phyloP scores from a whole-genome alignment of 371 early-diverging fungal species.

The Rhizopus arrhizus region DNA sequence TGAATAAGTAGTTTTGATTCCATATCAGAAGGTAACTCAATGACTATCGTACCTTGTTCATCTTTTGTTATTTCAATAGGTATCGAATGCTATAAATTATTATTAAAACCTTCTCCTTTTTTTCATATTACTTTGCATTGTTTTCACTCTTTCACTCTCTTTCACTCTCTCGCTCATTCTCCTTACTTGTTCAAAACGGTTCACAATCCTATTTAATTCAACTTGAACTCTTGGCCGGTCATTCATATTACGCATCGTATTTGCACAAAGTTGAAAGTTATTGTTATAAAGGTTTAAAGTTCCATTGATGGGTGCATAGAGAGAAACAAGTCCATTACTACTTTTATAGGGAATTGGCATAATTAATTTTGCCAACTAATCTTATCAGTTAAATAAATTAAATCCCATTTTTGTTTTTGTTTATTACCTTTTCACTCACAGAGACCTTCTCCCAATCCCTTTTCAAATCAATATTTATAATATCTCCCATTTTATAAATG shows the following conservation, averaged over 20 bases:
- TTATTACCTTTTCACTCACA: slow-evolving; percentile 39
- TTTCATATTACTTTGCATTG: neutral
- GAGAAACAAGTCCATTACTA: slow-evolving; percentile 14
- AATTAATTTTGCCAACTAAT: slow-evolving; percentile 28
- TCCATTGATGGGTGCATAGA: slow-evolving; percentile 31
- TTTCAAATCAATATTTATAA: slow-evolving; percentile 31
- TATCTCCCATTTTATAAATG: slow-evolving; percentile 32
- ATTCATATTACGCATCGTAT: slow-evolving; percentile 11
- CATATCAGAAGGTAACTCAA: slow-evolving; percentile 30
- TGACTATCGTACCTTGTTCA: slow-evolving; percentile 17
- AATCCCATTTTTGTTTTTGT: neutral
- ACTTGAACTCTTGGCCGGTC: slow-evolving; percentile 17
- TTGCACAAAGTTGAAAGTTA: slow-evolving; percentile 23
- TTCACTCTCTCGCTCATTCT: neutral
- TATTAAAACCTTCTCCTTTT: neutral
- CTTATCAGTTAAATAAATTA: neutral
- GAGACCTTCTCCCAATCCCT: slow-evolving; percentile 39
- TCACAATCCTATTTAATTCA: slow-evolving; percentile 24
- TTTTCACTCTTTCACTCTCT: neutral
- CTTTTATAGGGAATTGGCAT: slow-evolving; percentile 17
- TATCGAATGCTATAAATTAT: slow-evolving; percentile 20
- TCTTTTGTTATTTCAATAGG: slow-evolving; percentile 20
- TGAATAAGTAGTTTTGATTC: slow-evolving; percentile 22
- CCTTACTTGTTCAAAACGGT: slow-evolving; percentile 34
- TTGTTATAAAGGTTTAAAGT: slow-evolving; percentile 32